Evolutionary conservation across 441 rosid species (phyloP), one percentile per base, ranked within the genome.

Genomic region (Flueggea neowawraea): DNA sequence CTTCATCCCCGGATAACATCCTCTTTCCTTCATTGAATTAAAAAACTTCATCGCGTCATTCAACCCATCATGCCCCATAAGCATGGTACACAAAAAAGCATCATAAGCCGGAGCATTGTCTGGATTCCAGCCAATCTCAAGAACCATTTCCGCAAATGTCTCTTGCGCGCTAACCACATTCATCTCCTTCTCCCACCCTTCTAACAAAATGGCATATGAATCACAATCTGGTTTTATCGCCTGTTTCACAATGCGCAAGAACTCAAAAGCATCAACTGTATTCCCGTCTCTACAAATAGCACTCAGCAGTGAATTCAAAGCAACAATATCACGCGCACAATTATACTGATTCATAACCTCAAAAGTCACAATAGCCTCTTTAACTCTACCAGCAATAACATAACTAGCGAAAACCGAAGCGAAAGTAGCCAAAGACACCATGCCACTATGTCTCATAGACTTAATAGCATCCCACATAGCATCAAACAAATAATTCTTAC

Each of bases 401-500:
- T 82, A 86, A 57, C 87, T 86, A 61, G 85, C 68, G 52, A 86
- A 86, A 36, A 86, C 74, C 7, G 92, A 86, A 48, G 87, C 89
- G 60, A 86, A 84, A 16, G 89, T 84, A 4, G 89, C 87, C 49
- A 82, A 71, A 15, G 89, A 86, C 28, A 86, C 75, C 69, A 83
- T 57, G 22, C 74, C 66, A 54, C 60, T 73, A 32, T 48, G 68
- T 43, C 55, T 74, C 89, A 84, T 86, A 13, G 92, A 84, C 70
- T 74, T 78, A 28, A 84, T 60, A 4, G 92, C 87, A 55, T 80
- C 89, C 92, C 89, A 86, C 92, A 86, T 84, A 1, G 84, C 80
- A 15, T 83, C 84, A 56, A 86, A 86, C 53, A 78, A 68, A 6
- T 14, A 67, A 58, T 84, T 82, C 78, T 84, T 86, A n/a, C 89